Percentiles rank a stretch among this genome's conserved stretches.
These are phyloP conservation scores for Bidens hawaiensis DNA, from an alignment of 140 eudicot species.

Conservation along the genomic window DNA sequence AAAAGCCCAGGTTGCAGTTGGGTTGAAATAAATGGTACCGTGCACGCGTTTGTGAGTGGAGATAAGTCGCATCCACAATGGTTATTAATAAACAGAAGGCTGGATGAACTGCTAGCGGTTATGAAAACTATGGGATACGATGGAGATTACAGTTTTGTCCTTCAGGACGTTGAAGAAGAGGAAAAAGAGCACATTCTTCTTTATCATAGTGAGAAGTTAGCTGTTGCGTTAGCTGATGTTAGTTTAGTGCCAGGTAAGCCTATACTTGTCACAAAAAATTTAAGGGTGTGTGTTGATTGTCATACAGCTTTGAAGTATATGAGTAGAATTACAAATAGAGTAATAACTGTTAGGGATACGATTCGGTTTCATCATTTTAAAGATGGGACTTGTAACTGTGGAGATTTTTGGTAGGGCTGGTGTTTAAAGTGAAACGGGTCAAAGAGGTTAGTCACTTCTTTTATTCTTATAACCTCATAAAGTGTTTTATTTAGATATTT, in stretches of 20 bases:
- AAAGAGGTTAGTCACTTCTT: neutral
- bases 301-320: conserved; percentile 69
- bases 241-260: conserved; percentile 39
- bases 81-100: conserved; percentile 41
- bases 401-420: conserved; percentile 69
- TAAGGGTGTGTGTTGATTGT: conserved; percentile 83
- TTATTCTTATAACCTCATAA: neutral
- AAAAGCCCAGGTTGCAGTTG: conserved; percentile 95
- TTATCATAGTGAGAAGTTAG: conserved; percentile 84
- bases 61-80: conserved; percentile 64
- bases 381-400: conserved; percentile 78
- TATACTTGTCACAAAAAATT: conserved; percentile 71
- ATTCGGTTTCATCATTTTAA: conserved; percentile 73
- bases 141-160: conserved; percentile 57
- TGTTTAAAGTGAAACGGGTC: neutral
- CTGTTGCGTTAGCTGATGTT: conserved; percentile 67
- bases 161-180: conserved; percentile 95
- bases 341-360: conserved; percentile 71
- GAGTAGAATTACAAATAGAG: conserved; percentile 50
- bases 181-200: conserved; percentile 79
- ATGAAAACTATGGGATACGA: conserved; percentile 63
- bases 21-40: conserved; percentile 73
- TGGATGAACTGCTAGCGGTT: conserved; percentile 47
- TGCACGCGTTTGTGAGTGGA: conserved; percentile 79
- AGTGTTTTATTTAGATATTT: neutral